Base-by-base conservation (phyloP, 306 rosid genomes). In the Prunus padus region DNA sequence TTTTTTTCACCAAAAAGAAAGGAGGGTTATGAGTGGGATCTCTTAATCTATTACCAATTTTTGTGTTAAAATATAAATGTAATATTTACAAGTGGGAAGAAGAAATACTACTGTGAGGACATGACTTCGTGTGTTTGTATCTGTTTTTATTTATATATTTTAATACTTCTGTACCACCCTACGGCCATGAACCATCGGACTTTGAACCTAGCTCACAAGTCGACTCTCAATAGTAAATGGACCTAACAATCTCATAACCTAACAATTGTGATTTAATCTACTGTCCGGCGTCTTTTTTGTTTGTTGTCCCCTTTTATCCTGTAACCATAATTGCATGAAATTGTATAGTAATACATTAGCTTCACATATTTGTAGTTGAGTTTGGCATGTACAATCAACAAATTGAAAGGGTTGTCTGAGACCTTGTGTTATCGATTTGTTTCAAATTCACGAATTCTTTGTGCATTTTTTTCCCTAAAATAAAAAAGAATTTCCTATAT, bases 401-500 rank as follows among this genome's bases (percentile, higher is more conserved):
- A 16, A 52, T 64, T 67, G 50, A 74, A 67, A 22, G 46, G 11
- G 19, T 22, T 64, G 37, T 37, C 7, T 47, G 18, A 71, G 42
- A 54, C 67, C 69, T 45, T 45, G 23, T 31, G 31, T 49, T 20
- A 33, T 61, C 64, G 42, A 65, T 66, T 69, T 70, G 37, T 78
- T 44, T 28, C 47, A 52, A 57, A 10, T 37, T 75, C 42, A 42
- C 25, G 1, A 49, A 74, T 78, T 83, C 65, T 76, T 69, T 65
- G 44, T 74, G 76, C 72, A 46, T 65, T 82, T 78, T 74, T 77
- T 84, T 67, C 66, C 44, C 4, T 52, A 20, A 42, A 28, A 42
- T 47, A 46, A 31, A 54, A 65, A 40, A 40, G n/a, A 28, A 20
- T 49, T 15, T 45, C 11, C 26, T n/a, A 57, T 8, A 55, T 73